Conservation (phyloP, 176 grass and related monocot species). For the Musa beccarii region DNA sequence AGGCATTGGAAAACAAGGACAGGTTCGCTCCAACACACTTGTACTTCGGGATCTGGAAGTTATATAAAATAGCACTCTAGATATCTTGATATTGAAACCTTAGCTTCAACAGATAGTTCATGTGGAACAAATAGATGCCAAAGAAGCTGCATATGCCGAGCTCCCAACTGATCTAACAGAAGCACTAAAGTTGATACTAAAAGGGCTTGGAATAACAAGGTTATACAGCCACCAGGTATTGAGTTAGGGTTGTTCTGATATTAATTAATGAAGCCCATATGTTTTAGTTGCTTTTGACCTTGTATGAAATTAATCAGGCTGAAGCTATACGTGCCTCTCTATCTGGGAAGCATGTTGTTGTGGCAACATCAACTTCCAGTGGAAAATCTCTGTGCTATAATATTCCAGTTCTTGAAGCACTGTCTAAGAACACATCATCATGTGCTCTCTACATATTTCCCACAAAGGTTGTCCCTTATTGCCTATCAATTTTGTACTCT, state of each 20-base stretch:
- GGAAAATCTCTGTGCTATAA: constrained; percentile 98
- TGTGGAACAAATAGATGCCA: constrained; percentile 56
- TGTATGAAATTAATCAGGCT: constrained; percentile 36
- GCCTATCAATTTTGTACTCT: constrained; percentile 17
- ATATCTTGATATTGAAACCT: not conserved
- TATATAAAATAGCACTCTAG: constrained; percentile 1
- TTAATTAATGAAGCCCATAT: constrained; percentile 1
- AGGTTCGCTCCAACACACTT: constrained; percentile 43
- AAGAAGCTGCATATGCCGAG: constrained; percentile 43
- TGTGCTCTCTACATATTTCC: constrained; percentile 97
- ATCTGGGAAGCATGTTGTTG: constrained; percentile 61
- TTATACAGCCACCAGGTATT: constrained; percentile 87
- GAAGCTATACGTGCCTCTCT: constrained; percentile 56
- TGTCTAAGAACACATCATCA: constrained; percentile 39
- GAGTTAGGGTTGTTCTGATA: not conserved
- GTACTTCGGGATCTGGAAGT: constrained; percentile 3
- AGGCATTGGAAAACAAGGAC: constrained; percentile 61
- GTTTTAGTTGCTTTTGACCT: constrained; percentile 1
- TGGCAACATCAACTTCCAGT: constrained; percentile 93
- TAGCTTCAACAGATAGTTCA: constrained; percentile 64
- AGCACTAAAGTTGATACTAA: constrained; percentile 43
- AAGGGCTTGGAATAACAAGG: constrained; percentile 58
- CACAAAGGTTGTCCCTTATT: constrained; percentile 53
- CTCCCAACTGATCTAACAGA: constrained; percentile 55
- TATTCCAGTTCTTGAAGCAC: constrained; percentile 77